Evolutionary conservation across 2,329 filamentous ascomycete species (phyloP).

Genomic region (Cryphonectria japonica): DNA sequence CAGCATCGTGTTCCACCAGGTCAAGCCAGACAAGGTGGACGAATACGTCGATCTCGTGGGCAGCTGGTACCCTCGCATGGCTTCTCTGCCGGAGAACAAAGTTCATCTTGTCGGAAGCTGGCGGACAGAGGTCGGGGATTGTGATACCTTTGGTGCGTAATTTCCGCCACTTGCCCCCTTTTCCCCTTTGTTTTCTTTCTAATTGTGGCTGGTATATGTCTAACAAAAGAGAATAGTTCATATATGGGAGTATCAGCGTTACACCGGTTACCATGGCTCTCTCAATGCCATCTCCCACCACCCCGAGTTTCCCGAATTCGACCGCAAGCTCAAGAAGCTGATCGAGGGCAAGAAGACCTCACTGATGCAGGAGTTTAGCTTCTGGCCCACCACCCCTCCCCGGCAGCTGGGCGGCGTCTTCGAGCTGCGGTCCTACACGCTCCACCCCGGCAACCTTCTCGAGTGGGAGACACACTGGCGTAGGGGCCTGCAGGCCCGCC

Average conservation of each 20-base stretch:
- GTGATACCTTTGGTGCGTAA: conserved; percentile 86
- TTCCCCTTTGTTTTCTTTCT: not conserved
- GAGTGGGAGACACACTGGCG: conserved; percentile 99
- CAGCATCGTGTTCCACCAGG: conserved; percentile 94
- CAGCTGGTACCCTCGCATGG: conserved; percentile 90
- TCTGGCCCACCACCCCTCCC: conserved; percentile 95
- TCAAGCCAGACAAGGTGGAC: conserved; percentile 93
- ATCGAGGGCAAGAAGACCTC: conserved; percentile 85
- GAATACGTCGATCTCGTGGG: conserved; percentile 92
- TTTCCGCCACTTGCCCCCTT: not conserved
- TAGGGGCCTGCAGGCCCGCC: conserved; percentile 83
- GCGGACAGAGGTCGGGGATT: conserved; percentile 96
- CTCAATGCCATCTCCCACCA: conserved; percentile 82
- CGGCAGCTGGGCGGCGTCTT: conserved; percentile 90
- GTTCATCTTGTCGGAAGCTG: conserved; percentile 97
- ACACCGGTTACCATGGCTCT: conserved; percentile 92
- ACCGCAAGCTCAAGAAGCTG: conserved; percentile 80
- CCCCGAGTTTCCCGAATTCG: conserved; percentile 82
- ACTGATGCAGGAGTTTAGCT: conserved; percentile 99
- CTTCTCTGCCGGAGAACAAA: conserved; percentile 82
- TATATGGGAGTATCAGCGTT: conserved; percentile 99
- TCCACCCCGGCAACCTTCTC: conserved; percentile 92
- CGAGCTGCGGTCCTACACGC: conserved; percentile 93
- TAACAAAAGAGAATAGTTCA: conserved; percentile 66
- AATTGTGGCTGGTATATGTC: not conserved